A percentile compares a stretch with the other conserved stretches of the same genome.
Conservation (phyloP, 768 basidiomycete species). For the Hysterangium stoloniferum region DNA sequence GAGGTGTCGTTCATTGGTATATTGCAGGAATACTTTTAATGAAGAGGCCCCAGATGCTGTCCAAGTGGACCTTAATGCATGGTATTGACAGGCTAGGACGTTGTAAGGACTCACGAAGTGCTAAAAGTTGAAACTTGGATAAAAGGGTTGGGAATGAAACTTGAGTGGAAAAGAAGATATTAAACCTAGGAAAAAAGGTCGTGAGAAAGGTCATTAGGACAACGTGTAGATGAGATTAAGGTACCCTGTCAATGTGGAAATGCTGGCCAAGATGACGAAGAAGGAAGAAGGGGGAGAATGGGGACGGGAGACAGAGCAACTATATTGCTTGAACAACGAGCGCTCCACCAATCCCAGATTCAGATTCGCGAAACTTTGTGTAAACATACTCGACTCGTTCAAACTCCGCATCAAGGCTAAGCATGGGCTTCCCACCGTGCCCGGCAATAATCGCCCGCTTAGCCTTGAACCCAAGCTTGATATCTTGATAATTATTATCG, state of each 20-base stretch:
- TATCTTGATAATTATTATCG: no score
- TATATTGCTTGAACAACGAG: background rate
- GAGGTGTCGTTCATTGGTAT: conserved; percentile 5
- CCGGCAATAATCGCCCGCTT: no score
- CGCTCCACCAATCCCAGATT: no score
- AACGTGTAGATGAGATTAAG: background rate
- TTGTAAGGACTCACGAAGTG: no score
- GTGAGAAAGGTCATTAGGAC: background rate
- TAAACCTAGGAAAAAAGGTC: background rate
- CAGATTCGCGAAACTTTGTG: background rate
- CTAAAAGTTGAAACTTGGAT: background rate
- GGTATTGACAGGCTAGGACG: no score
- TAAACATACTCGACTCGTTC: conserved; percentile 1
- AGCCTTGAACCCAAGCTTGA: no score
- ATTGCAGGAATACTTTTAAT: no score
- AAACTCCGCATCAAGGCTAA: conserved; percentile 1
- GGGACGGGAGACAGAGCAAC: background rate
- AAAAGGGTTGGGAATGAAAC: conserved; percentile 1
- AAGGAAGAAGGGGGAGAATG: background rate
- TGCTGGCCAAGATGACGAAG: no score
- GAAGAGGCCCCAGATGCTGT: no score
- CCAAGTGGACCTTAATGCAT: no score
- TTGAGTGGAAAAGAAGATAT: background rate
- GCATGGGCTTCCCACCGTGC: no score
- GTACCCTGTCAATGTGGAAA: conserved; percentile 4